Evolutionary conservation across 306 rosid genomes (phyloP).

Genomic region (Dryas octopetala): DNA sequence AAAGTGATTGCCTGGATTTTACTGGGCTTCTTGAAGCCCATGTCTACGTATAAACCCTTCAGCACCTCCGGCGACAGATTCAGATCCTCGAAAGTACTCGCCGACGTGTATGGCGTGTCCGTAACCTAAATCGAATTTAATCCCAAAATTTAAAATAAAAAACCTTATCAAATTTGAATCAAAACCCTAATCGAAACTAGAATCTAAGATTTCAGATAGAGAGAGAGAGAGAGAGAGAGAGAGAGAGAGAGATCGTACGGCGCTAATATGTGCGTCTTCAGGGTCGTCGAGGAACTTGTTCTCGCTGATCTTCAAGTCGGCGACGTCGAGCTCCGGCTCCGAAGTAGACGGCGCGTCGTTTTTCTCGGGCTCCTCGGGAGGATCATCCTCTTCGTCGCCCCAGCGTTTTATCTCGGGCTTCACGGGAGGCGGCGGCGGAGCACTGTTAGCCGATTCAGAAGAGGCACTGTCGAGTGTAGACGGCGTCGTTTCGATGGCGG

Average conservation of each 20-base stretch:
- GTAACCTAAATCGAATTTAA: conserved; percentile 51
- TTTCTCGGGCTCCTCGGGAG: conserved; percentile 23
- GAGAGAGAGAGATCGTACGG: conserved; percentile 42
- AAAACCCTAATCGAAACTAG: background rate
- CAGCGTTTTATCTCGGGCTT: conserved; percentile 38
- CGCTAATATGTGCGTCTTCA: conserved; percentile 65
- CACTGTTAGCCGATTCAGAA: background rate
- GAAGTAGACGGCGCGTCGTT: conserved; percentile 23
- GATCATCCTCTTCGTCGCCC: conserved; percentile 59
- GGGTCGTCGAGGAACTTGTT: conserved; percentile 68
- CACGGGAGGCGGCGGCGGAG: conserved; percentile 9
- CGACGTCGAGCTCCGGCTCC: conserved; percentile 36
- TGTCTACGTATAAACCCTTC: conserved; percentile 81
- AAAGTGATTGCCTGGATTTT: conserved; percentile 82
- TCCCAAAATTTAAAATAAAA: background rate
- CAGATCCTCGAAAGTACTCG: conserved; percentile 67
- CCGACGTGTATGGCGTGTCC: conserved; percentile 78
- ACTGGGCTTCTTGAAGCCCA: conserved; percentile 84
- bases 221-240: conserved; percentile 5
- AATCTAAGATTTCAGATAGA: background rate
- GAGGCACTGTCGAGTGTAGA: background rate
- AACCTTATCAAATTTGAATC: background rate
- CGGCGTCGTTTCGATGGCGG: conserved; percentile 4
- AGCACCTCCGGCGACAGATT: conserved; percentile 61
- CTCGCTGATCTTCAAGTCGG: conserved; percentile 47